Evolutionary conservation across 768 basidiomycete species (phyloP).

Genomic region (Gautieria morchelliformis): DNA sequence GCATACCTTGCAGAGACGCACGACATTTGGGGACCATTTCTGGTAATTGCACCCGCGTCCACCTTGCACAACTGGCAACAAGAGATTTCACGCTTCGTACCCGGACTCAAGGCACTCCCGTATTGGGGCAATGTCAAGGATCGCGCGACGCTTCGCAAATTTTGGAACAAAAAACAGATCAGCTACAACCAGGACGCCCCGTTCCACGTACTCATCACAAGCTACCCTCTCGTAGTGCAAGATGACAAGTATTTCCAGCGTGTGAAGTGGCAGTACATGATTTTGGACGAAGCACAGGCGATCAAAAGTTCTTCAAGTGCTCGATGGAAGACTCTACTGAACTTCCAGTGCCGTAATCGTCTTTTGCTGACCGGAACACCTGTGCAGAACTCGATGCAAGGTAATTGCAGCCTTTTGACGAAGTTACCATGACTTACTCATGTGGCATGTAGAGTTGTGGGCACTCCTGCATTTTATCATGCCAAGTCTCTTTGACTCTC

Average conservation of each 20-base stretch:
- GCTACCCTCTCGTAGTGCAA: constrained; percentile 92
- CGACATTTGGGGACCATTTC: constrained; percentile 98
- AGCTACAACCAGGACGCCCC: constrained; percentile 92
- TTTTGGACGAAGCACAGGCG: constrained; percentile 98
- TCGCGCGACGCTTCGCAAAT: constrained; percentile 85
- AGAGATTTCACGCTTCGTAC: constrained; percentile 92
- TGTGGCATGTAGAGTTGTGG: constrained; percentile 70
- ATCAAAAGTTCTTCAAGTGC: constrained; percentile 97
- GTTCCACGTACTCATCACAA: constrained; percentile 94
- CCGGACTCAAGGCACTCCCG: constrained; percentile 85
- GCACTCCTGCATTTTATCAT: constrained; percentile 98
- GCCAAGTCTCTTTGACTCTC: constrained; percentile 97
- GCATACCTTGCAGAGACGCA: constrained; percentile 95
- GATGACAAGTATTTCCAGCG: constrained; percentile 98
- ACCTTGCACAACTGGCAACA: constrained; percentile 99
- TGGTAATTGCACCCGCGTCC: constrained; percentile 94
- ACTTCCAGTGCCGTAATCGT: constrained; percentile 92
- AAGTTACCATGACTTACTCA: not conserved
- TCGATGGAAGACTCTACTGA: constrained; percentile 93
- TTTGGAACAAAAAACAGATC: constrained; percentile 97
- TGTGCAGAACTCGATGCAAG: constrained; percentile 99
- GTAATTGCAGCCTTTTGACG: constrained; percentile 27
- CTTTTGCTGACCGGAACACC: constrained; percentile 94
- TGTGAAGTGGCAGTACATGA: constrained; percentile 99
- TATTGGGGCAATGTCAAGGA: constrained; percentile 99